Evolutionary conservation across 164 flowering plant species (phyloP), one percentile per base, ranked within the genome.

Genomic region (Tetrastigma voinierianum): DNA sequence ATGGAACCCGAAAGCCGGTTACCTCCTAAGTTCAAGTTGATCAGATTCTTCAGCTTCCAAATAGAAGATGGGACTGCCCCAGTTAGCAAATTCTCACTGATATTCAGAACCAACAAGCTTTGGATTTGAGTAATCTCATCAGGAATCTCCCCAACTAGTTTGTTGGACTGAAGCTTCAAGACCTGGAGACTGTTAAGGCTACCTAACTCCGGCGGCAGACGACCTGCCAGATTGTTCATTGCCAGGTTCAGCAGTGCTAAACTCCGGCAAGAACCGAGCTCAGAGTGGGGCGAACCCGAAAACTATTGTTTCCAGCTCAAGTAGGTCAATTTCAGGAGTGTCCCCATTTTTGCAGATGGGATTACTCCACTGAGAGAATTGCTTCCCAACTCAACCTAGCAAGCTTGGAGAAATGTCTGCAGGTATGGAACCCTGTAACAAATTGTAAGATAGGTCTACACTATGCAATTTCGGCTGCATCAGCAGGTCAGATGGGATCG

Each of bases 341-440:
- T 48, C 45, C 73, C 74, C 9, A 75, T 56, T 15, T 53, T 48
- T 13, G 53, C 17, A 16, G 68, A 15, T 25, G 86, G 86, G 32
- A 85, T 61, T 10, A 54, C 18, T 18, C 87, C 93, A 63, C 16
- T 70, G 1, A 90, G 79, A 9, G 13, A 46, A 57, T 90, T 90
- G 68, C 65, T 62, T 48, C 96, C 87, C 23, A 88, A 51, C 96
- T 78, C 80, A 90, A 66, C 64, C 91, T 79, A 21, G 80, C 78
- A 90, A 59, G 49, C 59, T 81, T 2, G 61, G 15, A 4, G 90
- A 85, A 1, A 85, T 21, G 18, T 62, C 71, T 25, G 20, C 61
- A 16, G 93, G 91, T 32, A 90, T 74, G 0, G 74, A 20, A 3
- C 93, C 93, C 47, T 62, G 67, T n/a, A 90, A 66, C 21, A 0